Percentiles rank a stretch among this genome's conserved stretches.
phyloP scores from a whole-genome alignment of 108 stramenopile genomes.

The Cyclotella kingstonii region DNA sequence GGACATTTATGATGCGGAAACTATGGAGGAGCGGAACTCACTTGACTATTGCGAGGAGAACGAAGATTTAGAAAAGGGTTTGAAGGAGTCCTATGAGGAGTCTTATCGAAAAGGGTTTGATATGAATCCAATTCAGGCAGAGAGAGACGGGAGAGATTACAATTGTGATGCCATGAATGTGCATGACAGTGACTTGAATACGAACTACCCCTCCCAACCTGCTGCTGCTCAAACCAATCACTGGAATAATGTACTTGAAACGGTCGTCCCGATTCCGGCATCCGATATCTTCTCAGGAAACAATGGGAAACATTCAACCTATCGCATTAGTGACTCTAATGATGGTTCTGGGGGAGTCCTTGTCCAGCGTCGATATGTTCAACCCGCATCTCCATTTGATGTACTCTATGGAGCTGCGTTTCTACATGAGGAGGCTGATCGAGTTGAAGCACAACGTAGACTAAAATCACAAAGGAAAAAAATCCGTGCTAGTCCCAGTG shows the following conservation, averaged over 20 bases:
- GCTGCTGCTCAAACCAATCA: neutral
- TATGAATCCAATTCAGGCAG: constrained; percentile 27
- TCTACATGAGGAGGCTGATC: constrained; percentile 24
- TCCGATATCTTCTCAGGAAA: constrained; percentile 2
- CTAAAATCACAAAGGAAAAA: constrained; percentile 14
- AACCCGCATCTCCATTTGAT: constrained; percentile 32
- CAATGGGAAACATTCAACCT: constrained; percentile 19
- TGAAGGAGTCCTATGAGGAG: constrained; percentile 28
- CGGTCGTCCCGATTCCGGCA: constrained; percentile 28
- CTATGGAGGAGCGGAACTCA: neutral
- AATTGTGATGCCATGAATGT: constrained; percentile 23
- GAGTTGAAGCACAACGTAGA: constrained; percentile 20
- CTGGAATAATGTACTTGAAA: constrained; percentile 17
- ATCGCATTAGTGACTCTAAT: neutral
- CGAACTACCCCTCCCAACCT: neutral
- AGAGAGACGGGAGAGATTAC: neutral
- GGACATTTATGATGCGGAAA: constrained; percentile 11
- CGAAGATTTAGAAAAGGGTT: constrained; percentile 29
- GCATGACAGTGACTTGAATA: constrained; percentile 20
- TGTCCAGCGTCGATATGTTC: constrained; percentile 32
- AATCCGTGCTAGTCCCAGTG: constrained; percentile 29
- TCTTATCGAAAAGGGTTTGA: constrained; percentile 25
- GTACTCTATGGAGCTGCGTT: constrained; percentile 32
- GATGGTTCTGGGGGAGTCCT: neutral
- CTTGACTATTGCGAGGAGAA: constrained; percentile 18